phyloP scores from a whole-genome alignment of 148 eudicot species.

The Heliosperma pusillum region DNA sequence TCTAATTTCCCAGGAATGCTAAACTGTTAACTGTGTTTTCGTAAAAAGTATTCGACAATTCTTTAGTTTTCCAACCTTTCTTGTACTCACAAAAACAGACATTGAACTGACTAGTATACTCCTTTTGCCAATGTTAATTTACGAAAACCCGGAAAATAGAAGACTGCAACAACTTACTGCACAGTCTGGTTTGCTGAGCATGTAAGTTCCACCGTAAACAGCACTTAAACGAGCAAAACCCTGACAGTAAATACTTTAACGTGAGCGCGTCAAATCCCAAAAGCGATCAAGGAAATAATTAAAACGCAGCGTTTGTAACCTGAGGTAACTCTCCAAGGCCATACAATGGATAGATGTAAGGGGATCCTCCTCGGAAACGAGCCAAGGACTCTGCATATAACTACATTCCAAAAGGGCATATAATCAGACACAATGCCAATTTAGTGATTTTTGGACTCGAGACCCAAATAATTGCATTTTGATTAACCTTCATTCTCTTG shows the following conservation, averaged over 20 bases:
- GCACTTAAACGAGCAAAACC: slow-evolving; percentile 91
- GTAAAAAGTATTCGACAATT: not conserved
- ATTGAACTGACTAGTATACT: not conserved
- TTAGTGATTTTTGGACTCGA: not conserved
- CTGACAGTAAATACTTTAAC: slow-evolving; percentile 24
- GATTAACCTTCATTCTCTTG: slow-evolving; percentile 64
- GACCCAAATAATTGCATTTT: not conserved
- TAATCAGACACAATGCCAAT: slow-evolving; percentile 8
- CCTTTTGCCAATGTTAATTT: not conserved
- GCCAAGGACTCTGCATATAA: slow-evolving; percentile 79
- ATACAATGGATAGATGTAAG: slow-evolving; percentile 90
- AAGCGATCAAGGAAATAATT: not conserved
- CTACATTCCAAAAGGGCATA: slow-evolving; percentile 30
- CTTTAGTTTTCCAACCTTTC: not conserved
- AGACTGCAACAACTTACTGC: slow-evolving; percentile 34
- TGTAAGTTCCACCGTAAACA: slow-evolving; percentile 87
- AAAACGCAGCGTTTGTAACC: slow-evolving; percentile 24
- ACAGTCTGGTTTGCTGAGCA: slow-evolving; percentile 80
- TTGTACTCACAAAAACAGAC: not conserved
- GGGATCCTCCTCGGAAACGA: slow-evolving; percentile 90
- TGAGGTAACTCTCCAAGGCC: slow-evolving; percentile 95
- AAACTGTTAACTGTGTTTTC: too few species aligned
- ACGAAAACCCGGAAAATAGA: not conserved
- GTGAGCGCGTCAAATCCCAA: not conserved
- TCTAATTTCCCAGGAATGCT: too few species aligned